phyloP scores from a whole-genome alignment of 148 eudicot species.

The Cornus kousa region DNA sequence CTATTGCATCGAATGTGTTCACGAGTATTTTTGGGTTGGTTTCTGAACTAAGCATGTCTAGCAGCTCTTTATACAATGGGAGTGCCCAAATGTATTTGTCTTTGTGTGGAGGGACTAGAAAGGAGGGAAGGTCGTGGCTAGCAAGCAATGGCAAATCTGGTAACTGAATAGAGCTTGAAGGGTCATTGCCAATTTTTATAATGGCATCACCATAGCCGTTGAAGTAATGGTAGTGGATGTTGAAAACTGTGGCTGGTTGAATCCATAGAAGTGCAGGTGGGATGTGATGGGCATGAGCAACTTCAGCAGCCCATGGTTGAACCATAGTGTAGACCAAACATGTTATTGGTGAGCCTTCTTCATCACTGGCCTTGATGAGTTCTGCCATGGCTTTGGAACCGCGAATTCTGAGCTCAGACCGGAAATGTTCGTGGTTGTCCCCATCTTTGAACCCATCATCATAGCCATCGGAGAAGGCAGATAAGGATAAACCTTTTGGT shows the following conservation, averaged over 20 bases:
- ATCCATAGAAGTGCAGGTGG: constrained; percentile 40
- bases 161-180: constrained; percentile 35
- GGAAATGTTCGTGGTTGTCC: neutral
- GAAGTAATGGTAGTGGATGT: constrained; percentile 34
- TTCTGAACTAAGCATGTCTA: constrained; percentile 22
- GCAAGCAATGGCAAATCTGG: constrained; percentile 35
- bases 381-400: constrained; percentile 16
- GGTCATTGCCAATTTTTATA: constrained; percentile 17
- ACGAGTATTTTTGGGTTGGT: constrained; percentile 31
- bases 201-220: constrained; percentile 25
- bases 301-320: constrained; percentile 41
- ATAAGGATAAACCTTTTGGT: constrained; percentile 15
- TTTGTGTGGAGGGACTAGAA: constrained; percentile 27
- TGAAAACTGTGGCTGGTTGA: constrained; percentile 44
- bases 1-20: constrained; percentile 40
- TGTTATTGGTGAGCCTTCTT: constrained; percentile 28
- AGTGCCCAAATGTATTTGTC: constrained; percentile 7
- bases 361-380: constrained; percentile 20
- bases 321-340: constrained; percentile 35
- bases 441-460: constrained; percentile 16
- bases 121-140: constrained; percentile 38
- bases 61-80: constrained; percentile 24
- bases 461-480: constrained; percentile 32
- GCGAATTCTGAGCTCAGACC: constrained; percentile 14
- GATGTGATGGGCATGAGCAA: constrained; percentile 32